Conservation (phyloP, 805 yeast species). For the Lipomyces sp. region DNA sequence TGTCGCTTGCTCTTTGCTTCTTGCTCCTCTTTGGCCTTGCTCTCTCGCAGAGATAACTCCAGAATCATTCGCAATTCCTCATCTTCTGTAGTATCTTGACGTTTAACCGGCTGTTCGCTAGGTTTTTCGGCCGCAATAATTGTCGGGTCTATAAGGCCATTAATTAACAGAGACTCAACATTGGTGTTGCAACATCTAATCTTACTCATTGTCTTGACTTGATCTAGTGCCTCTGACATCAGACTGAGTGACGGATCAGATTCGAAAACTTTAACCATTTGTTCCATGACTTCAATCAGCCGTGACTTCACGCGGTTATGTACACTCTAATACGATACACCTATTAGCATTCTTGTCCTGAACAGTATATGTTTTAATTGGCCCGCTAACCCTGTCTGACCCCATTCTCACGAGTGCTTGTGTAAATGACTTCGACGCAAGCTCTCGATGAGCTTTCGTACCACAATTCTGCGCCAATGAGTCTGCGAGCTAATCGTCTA, state of each 20-base stretch:
- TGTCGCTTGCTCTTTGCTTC: conserved; percentile 18
- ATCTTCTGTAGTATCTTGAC: conserved; percentile 58
- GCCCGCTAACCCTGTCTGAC: conserved; percentile 49
- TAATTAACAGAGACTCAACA: background rate
- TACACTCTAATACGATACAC: conserved; percentile 44
- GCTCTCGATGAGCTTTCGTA: conserved; percentile 64
- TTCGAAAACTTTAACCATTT: conserved; percentile 66
- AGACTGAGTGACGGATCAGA: conserved; percentile 77
- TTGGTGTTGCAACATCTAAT: background rate
- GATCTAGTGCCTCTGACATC: conserved; percentile 65
- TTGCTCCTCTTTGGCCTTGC: conserved; percentile 35
- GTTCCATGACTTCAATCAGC: conserved; percentile 68
- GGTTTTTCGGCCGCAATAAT: conserved; percentile 60
- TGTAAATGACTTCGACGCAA: conserved; percentile 63
- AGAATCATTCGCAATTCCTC: conserved; percentile 78
- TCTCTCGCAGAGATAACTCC: conserved; percentile 71
- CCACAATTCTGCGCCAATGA: conserved; percentile 81
- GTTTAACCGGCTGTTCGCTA: conserved; percentile 49
- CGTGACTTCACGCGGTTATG: conserved; percentile 71
- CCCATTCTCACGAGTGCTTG: conserved; percentile 55
- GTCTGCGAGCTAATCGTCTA: conserved; percentile 47
- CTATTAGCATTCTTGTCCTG: background rate
- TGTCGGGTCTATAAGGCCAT: conserved; percentile 44
- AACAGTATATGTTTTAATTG: background rate
- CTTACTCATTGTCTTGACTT: conserved; percentile 50